Conservation (phyloP, 139 green algal genomes). For the Tetraselmis striata region DNA sequence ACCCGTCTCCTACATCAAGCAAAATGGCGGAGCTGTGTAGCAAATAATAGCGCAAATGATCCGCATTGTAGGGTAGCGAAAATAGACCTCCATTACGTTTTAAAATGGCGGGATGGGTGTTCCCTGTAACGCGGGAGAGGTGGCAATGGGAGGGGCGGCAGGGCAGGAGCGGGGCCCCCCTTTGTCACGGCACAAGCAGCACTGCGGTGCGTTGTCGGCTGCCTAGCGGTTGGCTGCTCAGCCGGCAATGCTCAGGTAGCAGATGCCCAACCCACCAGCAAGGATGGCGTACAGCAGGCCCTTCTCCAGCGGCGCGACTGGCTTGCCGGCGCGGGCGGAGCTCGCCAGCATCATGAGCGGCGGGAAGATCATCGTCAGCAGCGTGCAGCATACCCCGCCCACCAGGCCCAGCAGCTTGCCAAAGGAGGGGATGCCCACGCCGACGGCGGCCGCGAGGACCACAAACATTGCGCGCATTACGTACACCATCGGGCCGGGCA, state of each 20-base stretch:
- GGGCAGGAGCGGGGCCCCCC: too few species aligned
- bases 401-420: conserved; percentile 27
- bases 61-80: too few species aligned
- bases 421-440: conserved; percentile 24
- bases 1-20: too few species aligned
- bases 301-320: background rate
- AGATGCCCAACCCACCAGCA: background rate
- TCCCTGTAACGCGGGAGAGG: too few species aligned
- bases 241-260: background rate
- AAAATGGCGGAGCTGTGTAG: too few species aligned
- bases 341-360: conserved; percentile 18
- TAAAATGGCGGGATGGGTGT: too few species aligned
- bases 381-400: conserved; percentile 22
- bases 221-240: too few species aligned
- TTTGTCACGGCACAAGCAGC: too few species aligned
- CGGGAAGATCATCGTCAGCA: conserved; percentile 19
- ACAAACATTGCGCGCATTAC: conserved; percentile 21
- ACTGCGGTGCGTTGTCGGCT: too few species aligned
- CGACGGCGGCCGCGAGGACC: conserved; percentile 2
- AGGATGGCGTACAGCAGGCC: background rate
- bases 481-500: background rate
- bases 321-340: background rate
- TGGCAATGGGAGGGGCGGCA: too few species aligned
- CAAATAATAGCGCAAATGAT: too few species aligned
- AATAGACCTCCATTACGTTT: too few species aligned